Evolutionary conservation across 1,284 basidiomycete genomes (phyloP).

Genomic region (Entoloma clypeatum): DNA sequence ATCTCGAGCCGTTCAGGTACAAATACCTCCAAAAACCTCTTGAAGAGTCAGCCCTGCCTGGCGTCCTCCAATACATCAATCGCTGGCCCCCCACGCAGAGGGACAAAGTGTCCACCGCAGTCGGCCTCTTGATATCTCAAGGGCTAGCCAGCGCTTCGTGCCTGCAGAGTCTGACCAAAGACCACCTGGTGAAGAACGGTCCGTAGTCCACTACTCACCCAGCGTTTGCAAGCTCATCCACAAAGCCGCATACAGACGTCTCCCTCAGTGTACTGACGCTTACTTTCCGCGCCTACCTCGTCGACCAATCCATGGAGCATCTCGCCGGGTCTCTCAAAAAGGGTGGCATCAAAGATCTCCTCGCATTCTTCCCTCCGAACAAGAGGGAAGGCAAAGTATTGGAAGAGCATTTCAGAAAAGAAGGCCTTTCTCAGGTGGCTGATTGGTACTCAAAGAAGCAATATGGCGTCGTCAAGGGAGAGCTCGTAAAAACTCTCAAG

Average conservation of each 20-base stretch:
- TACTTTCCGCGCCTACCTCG: conserved; percentile 79
- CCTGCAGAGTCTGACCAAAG: conserved; percentile 82
- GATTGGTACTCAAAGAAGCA: conserved; percentile 93
- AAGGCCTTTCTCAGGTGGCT: conserved; percentile 71
- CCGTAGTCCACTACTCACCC: conserved; percentile 15
- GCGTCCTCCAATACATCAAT: conserved; percentile 85
- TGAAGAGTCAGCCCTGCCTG: conserved; percentile 81
- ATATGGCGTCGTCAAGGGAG: conserved; percentile 68
- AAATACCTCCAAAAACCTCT: conserved; percentile 97
- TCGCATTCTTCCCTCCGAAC: conserved; percentile 83
- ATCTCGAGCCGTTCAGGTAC: conserved; percentile 56
- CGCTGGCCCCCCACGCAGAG: conserved; percentile 75
- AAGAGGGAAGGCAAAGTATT: conserved; percentile 72
- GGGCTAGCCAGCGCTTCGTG: conserved; percentile 76
- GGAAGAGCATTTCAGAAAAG: conserved; percentile 84
- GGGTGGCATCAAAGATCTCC: conserved; percentile 82
- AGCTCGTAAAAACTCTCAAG: conserved; percentile 59
- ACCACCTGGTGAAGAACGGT: conserved; percentile 94
- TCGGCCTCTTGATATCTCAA: conserved; percentile 80
- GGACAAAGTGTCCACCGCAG: conserved; percentile 80
- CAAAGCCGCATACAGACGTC: conserved; percentile 49
- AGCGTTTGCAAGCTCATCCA: conserved; percentile 4
- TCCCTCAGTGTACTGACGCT: conserved; percentile 74
- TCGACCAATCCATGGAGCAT: conserved; percentile 83
- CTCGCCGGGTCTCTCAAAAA: conserved; percentile 75